A percentile compares a stretch with the other conserved stretches of the same genome.
These are phyloP conservation scores for Sugiyamaella japonica DNA, from an alignment of 1,139 yeast species.

Conservation along the genomic window DNA sequence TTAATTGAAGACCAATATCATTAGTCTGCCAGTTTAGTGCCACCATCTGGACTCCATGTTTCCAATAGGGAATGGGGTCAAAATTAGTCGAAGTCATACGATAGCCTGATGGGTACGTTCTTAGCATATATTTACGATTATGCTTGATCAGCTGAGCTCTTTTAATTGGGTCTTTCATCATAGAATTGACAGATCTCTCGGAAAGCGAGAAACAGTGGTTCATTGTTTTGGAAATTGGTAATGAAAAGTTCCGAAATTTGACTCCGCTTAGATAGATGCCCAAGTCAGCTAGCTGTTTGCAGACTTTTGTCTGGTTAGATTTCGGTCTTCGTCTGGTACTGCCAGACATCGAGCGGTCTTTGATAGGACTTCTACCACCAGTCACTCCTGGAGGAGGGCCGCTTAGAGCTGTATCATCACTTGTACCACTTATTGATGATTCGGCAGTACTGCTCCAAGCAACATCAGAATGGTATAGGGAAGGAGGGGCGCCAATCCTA, in stretches of 20 bases:
- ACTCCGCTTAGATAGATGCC: conserved; percentile 72
- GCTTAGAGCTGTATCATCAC: conserved; percentile 15
- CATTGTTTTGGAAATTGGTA: conserved; percentile 78
- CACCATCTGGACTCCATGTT: conserved; percentile 85
- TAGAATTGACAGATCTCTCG: conserved; percentile 64
- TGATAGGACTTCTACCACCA: conserved; percentile 9
- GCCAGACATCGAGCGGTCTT: neutral
- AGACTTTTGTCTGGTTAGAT: conserved; percentile 40
- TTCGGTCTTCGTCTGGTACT: conserved; percentile 28
- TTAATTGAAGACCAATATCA: conserved; percentile 87
- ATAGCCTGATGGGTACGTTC: conserved; percentile 83
- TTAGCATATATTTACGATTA: conserved; percentile 69
- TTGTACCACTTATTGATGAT: conserved; percentile 16
- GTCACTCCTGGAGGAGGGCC: neutral
- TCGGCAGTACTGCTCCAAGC: conserved; percentile 14
- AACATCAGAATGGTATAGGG: conserved; percentile 10
- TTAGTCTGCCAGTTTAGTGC: conserved; percentile 97
- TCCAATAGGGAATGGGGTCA: conserved; percentile 78
- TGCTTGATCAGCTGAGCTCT: conserved; percentile 61
- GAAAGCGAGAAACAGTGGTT: conserved; percentile 87
- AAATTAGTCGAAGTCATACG: conserved; percentile 79
- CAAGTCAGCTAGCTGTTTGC: conserved; percentile 56
- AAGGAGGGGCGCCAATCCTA: neutral
- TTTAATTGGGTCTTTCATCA: conserved; percentile 63
- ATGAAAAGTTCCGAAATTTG: conserved; percentile 76